Evolutionary conservation across 2,329 filamentous ascomycete species (phyloP).

Genomic region (Trichoderma koningiopsis): DNA sequence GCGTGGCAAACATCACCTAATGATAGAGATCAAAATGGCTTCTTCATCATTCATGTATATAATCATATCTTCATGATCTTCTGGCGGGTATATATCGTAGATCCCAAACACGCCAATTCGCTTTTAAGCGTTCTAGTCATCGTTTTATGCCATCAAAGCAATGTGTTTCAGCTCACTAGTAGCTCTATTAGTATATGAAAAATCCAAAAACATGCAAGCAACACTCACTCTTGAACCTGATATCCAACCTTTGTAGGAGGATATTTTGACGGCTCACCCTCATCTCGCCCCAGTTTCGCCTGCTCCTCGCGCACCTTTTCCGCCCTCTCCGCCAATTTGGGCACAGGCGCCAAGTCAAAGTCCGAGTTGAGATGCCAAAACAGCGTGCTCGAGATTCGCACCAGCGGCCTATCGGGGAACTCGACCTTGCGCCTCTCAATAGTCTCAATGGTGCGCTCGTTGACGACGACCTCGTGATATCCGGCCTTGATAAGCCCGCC

Average conservation of each 20-base stretch:
- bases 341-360: constrained; percentile 56
- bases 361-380: constrained; percentile 64
- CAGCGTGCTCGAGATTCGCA: constrained; percentile 62
- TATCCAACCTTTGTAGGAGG: constrained; percentile 59
- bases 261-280: constrained; percentile 54
- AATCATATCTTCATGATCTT: constrained; percentile 9
- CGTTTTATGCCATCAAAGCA: constrained; percentile 49
- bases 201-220: neutral
- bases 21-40: neutral
- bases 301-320: constrained; percentile 49
- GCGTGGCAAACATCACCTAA: neutral
- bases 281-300: constrained; percentile 53
- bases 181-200: neutral
- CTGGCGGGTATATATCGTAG: neutral
- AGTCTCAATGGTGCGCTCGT: constrained; percentile 52
- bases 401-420: constrained; percentile 52
- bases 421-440: constrained; percentile 47
- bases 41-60: constrained; percentile 7
- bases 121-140: neutral
- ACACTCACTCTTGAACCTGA: constrained; percentile 57
- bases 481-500: constrained; percentile 64
- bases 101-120: constrained; percentile 6
- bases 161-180: constrained; percentile 56
- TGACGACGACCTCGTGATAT: constrained; percentile 64
- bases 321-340: constrained; percentile 50